phyloP scores from a whole-genome alignment of 2,329 filamentous ascomycete genomes.

The Paramyrothecium roridum region DNA sequence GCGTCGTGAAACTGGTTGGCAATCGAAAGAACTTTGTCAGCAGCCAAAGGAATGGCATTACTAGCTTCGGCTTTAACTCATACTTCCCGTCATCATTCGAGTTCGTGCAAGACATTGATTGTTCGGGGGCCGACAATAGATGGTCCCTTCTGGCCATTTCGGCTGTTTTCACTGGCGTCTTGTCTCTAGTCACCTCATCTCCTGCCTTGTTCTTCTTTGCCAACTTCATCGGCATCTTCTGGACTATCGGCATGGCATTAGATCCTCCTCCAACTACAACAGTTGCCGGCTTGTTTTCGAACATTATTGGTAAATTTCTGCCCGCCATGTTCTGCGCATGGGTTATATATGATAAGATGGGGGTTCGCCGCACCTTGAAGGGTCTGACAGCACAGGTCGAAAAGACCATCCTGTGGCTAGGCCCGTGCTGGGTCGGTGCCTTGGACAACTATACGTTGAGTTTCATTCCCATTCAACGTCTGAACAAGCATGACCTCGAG shows the following conservation, averaged over 20 bases:
- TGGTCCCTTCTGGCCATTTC: conserved; percentile 85
- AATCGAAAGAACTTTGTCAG: conserved; percentile 60
- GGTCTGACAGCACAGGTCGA: conserved; percentile 81
- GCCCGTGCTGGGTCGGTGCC: conserved; percentile 84
- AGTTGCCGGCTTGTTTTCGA: conserved; percentile 70
- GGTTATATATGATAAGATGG: conserved; percentile 84
- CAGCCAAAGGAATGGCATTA: conserved; percentile 69
- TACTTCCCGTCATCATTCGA: conserved; percentile 86
- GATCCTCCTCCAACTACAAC: conserved; percentile 72
- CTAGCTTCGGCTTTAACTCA: conserved; percentile 75
- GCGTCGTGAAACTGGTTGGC: conserved; percentile 73
- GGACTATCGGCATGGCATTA: conserved; percentile 84
- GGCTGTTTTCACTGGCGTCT: conserved; percentile 69
- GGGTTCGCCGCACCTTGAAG: conserved; percentile 65
- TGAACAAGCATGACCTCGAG: conserved; percentile 86
- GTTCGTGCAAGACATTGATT: conserved; percentile 65
- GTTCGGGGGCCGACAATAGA: conserved; percentile 71
- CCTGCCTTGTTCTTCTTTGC: conserved; percentile 82
- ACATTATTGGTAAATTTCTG: conserved; percentile 76
- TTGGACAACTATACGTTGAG: conserved; percentile 95
- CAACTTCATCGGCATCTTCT: conserved; percentile 78
- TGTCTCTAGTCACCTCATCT: conserved; percentile 80
- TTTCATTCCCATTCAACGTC: conserved; percentile 85
- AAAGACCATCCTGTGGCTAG: conserved; percentile 87
- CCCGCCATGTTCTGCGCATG: conserved; percentile 85